Evolutionary conservation across 306 rosid genomes (phyloP).

Genomic region (Ormosia emarginata): DNA sequence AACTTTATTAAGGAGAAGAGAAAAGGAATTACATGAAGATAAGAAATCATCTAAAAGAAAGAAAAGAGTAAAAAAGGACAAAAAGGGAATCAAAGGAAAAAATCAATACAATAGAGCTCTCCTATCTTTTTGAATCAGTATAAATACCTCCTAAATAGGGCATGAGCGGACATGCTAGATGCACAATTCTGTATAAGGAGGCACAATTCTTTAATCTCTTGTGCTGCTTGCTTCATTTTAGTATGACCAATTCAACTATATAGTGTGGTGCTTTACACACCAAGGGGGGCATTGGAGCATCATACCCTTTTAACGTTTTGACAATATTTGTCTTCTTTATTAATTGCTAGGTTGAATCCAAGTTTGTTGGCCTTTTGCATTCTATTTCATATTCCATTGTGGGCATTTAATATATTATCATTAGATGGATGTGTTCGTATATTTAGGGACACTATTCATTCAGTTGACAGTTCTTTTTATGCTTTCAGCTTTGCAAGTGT

Average conservation of each 20-base stretch:
- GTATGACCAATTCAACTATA: neutral
- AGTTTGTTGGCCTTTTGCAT: neutral
- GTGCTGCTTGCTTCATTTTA: neutral
- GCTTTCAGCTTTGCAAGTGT: conserved; percentile 3
- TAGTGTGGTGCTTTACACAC: neutral
- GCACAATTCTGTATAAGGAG: neutral
- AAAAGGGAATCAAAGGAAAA: neutral
- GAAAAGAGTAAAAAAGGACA: neutral
- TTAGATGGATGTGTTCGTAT: neutral
- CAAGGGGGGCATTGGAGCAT: neutral
- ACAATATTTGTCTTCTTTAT: neutral
- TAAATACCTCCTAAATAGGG: neutral
- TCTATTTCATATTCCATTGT: neutral
- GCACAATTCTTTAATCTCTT: neutral
- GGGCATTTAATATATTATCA: neutral
- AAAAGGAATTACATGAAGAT: neutral
- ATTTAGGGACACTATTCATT: neutral
- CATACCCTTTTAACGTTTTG: neutral
- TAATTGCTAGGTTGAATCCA: neutral
- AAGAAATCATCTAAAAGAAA: neutral
- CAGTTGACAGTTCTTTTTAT: neutral
- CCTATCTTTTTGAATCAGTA: neutral
- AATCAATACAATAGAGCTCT: neutral
- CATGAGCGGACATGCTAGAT: neutral
- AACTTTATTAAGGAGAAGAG: neutral